phyloP scores from a whole-genome alignment of 331 rosid genomes.

The Quercus lobata region DNA sequence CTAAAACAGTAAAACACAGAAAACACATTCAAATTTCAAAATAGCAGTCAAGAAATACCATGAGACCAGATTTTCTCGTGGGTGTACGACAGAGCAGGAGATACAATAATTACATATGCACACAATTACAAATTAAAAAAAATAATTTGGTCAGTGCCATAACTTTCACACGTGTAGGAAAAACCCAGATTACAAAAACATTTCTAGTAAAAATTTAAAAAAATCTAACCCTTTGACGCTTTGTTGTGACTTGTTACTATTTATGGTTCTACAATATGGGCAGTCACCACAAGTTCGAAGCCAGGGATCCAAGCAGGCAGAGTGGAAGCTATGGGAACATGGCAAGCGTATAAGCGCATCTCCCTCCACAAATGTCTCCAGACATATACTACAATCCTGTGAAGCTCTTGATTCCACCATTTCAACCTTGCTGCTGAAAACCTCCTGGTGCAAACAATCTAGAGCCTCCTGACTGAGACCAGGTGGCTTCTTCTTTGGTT shows the following conservation, averaged over 20 bases:
- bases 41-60: neutral
- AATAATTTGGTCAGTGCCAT: neutral
- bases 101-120: neutral
- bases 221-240: neutral
- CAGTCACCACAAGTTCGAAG: too few species aligned
- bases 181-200: neutral
- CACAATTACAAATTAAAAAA: neutral
- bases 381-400: slow-evolving; percentile 76
- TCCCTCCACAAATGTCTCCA: slow-evolving; percentile 62
- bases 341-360: slow-evolving; percentile 59
- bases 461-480: slow-evolving; percentile 70
- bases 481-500: slow-evolving; percentile 49
- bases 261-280: neutral
- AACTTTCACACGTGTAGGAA: neutral
- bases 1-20: neutral
- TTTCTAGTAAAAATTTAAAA: neutral
- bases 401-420: slow-evolving; percentile 24
- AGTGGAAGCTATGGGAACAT: slow-evolving; percentile 23
- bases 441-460: slow-evolving; percentile 45
- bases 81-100: neutral
- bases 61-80: neutral
- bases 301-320: too few species aligned
- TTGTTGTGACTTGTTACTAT: neutral
- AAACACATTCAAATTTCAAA: neutral
- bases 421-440: slow-evolving; percentile 29